These are phyloP conservation scores for Aspergillus unguis DNA, from an alignment of 2,329 filamentous ascomycete species.

Conservation along the genomic window DNA sequence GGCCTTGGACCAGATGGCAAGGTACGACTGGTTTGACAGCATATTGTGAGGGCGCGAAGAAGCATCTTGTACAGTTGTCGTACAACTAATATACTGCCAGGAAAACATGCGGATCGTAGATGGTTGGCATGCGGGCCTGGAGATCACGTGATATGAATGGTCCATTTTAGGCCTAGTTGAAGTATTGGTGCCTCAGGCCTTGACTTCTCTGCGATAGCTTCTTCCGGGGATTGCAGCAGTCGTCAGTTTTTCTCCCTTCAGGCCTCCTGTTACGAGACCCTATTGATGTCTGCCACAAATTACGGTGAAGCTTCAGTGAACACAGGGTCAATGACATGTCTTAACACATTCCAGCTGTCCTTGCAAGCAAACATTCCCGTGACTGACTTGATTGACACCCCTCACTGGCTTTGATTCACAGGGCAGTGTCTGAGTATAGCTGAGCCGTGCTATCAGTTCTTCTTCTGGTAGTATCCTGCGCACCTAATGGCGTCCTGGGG, in stretches of 20 bases:
- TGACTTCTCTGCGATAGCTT: background rate
- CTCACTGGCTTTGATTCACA: background rate
- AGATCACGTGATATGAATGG: no score
- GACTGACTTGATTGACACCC: background rate
- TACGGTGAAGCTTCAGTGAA: background rate
- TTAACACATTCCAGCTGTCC: background rate
- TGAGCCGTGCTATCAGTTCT: background rate
- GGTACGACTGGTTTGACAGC: background rate
- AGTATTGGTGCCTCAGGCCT: background rate
- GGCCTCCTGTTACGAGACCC: background rate
- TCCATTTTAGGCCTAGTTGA: no score
- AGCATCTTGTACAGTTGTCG: no score
- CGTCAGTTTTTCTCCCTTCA: background rate
- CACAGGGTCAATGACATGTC: background rate
- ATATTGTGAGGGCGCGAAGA: background rate
- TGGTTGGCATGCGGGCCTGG: no score
- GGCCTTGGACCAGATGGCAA: background rate
- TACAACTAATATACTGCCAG: no score
- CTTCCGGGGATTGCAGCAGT: background rate
- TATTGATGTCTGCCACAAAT: conserved; percentile 8
- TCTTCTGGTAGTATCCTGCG: background rate
- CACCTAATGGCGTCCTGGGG: background rate
- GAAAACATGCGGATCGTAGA: no score
- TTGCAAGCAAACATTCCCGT: background rate
- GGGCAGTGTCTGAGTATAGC: background rate